Percentiles rank a stretch among this genome's conserved stretches.
Evolutionary conservation across 2,329 filamentous ascomycete genomes (phyloP).

Genomic region (Stachybotrys elegans): DNA sequence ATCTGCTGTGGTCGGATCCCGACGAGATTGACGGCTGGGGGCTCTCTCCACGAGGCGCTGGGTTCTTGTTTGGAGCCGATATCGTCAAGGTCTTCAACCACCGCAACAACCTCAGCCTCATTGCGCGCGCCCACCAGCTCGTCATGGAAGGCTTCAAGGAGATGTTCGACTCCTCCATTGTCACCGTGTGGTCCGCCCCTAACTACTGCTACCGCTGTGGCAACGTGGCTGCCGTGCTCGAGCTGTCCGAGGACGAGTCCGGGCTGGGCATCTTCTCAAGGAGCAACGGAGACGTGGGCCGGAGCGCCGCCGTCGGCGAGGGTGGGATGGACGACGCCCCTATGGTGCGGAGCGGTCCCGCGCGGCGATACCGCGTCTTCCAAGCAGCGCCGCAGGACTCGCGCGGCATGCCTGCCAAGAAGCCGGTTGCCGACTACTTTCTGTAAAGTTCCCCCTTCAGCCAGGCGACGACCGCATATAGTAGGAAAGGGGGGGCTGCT

Average conservation of each 20-base stretch:
- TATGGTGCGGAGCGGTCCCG: conserved; percentile 61
- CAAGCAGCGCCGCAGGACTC: conserved; percentile 95
- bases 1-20: conserved; percentile 94
- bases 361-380: conserved; percentile 88
- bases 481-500: too few relatives aligned
- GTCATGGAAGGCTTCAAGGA: conserved; percentile 99
- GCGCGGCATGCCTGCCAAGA: conserved; percentile 97
- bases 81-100: conserved; percentile 97
- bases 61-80: conserved; percentile 91
- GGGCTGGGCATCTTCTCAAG: conserved; percentile 65
- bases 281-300: conserved; percentile 64
- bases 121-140: conserved; percentile 91
- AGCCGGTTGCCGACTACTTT: conserved; percentile 96
- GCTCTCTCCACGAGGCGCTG: conserved; percentile 85
- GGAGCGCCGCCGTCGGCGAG: too few relatives aligned
- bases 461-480: too few relatives aligned
- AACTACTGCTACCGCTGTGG: conserved; percentile 97
- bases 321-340: conserved; percentile 43
- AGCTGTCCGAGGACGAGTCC: conserved; percentile 82
- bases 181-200: conserved; percentile 97
- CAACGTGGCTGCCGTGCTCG: conserved; percentile 91
- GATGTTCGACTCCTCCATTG: conserved; percentile 94
- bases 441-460: conserved; percentile 43
- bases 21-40: conserved; percentile 99
- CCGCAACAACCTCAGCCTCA: conserved; percentile 83